Evolutionary conservation across 129 eudicot species (phyloP).

Genomic region (Flaveria robusta): DNA sequence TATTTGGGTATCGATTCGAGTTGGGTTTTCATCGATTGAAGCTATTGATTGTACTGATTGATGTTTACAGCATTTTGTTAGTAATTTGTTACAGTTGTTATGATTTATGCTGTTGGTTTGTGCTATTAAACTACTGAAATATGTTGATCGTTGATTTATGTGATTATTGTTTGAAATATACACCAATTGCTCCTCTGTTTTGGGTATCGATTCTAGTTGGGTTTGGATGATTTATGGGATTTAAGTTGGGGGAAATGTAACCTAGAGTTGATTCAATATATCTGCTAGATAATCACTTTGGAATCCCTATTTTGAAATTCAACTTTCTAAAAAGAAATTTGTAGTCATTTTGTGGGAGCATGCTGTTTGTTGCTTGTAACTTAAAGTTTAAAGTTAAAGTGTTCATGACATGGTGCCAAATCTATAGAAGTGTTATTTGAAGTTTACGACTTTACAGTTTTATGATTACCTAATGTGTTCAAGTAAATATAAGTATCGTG

Average conservation of each 20-base stretch:
- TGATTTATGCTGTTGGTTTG: not conserved
- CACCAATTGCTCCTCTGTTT: not conserved
- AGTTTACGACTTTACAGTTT: not conserved
- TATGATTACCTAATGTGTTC: not conserved
- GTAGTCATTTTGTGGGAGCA: constrained; percentile 8
- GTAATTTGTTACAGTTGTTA: not conserved
- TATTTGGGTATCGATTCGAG: not conserved
- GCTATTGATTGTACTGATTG: not conserved
- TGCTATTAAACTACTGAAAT: constrained; percentile 9
- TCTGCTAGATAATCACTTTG: not conserved
- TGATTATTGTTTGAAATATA: not conserved
- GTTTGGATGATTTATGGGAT: not conserved
- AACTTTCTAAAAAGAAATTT: not conserved
- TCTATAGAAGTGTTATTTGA: not conserved
- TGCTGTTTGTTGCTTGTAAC: not conserved
- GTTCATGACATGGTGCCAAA: not conserved
- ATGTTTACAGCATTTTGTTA: not conserved
- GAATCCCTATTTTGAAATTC: not conserved
- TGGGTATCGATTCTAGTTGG: not conserved
- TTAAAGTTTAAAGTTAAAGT: not conserved
- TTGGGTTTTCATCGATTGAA: not conserved
- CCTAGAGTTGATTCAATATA: not conserved
- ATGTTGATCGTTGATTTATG: constrained; percentile 10
- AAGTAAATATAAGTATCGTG: not conserved
- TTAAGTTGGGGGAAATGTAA: not conserved